Evolutionary conservation across 169 alveolate species (phyloP).

Genomic region (Eimeria tenella): DNA sequence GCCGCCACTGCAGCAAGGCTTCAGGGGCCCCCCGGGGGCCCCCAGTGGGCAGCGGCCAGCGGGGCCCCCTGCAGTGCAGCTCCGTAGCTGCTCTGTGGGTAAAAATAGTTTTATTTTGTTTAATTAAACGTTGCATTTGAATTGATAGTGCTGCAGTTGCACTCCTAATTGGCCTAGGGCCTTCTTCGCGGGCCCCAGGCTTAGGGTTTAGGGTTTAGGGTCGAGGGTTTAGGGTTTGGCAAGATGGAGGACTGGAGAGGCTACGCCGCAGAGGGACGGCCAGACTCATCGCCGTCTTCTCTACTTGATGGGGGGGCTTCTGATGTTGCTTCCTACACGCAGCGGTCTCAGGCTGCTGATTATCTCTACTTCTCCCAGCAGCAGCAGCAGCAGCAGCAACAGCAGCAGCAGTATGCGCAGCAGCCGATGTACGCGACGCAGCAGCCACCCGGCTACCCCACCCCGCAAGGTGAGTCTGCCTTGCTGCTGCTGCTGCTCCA

Average conservation of each 20-base stretch:
- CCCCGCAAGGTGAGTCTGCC: constrained; percentile 22
- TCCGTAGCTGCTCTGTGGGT: too few relatives aligned
- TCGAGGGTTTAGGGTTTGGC: background rate
- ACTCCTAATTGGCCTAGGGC: too few relatives aligned
- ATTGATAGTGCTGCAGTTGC: too few relatives aligned
- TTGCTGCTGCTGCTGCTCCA: background rate
- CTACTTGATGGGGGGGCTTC: constrained; percentile 52
- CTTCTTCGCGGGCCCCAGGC: too few relatives aligned
- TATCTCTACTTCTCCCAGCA: constrained; percentile 10
- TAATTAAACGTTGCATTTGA: too few relatives aligned
- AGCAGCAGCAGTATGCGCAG: background rate
- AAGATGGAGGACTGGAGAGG: constrained; percentile 71
- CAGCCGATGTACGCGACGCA: constrained; percentile 5
- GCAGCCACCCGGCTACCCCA: constrained; percentile 33
- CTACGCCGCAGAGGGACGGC: constrained; percentile 43
- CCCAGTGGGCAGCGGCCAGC: too few relatives aligned
- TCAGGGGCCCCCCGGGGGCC: too few relatives aligned
- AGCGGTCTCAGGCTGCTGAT: constrained; percentile 42
- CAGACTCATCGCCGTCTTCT: constrained; percentile 52
- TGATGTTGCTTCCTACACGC: constrained; percentile 49
- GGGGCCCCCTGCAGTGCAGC: too few relatives aligned
- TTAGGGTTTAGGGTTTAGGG: background rate
- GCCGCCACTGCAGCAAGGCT: too few relatives aligned
- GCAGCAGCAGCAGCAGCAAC: constrained; percentile 65
- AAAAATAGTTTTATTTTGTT: too few relatives aligned